Percentiles rank a stretch among this genome's conserved stretches.
These are phyloP conservation scores for Clavispora phyllophila DNA, from an alignment of 805 yeast species.

Conservation along the genomic window DNA sequence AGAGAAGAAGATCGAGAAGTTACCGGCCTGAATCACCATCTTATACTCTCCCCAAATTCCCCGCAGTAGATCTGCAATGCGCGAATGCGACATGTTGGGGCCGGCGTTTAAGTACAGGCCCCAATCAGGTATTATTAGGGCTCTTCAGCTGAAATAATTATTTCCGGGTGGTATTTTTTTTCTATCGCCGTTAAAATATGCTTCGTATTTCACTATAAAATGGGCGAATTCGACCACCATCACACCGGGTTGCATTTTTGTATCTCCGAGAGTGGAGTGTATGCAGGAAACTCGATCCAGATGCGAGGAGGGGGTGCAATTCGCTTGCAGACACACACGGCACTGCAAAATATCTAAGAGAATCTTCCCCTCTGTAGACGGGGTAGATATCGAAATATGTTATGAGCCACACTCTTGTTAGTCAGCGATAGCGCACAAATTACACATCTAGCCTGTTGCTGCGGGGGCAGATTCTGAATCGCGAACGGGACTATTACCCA, in stretches of 20 bases:
- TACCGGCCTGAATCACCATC: neutral
- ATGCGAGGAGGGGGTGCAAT: neutral
- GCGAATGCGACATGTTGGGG: neutral
- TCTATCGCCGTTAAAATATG: too few species aligned
- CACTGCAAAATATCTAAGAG: too few species aligned
- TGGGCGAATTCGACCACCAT: too few species aligned
- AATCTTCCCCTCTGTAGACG: too few species aligned
- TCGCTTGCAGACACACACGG: neutral
- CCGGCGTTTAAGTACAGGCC: neutral
- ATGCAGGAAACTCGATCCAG: neutral
- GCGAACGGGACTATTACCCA: neutral
- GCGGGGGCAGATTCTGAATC: neutral
- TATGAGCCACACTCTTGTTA: too few species aligned
- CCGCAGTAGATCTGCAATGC: neutral
- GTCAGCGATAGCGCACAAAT: too few species aligned
- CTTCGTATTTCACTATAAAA: too few species aligned
- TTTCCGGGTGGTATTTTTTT: neutral
- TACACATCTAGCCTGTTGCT: neutral
- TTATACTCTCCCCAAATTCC: neutral
- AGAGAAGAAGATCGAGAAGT: neutral
- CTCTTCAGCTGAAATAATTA: too few species aligned
- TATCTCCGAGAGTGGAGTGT: neutral
- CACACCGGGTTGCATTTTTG: neutral
- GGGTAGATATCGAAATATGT: too few species aligned
- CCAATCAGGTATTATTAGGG: neutral